Percentiles rank a stretch among this genome's conserved stretches.
These are phyloP conservation scores for Wickerhamiella sorbophila DNA, from an alignment of 805 yeast species.

Conservation along the genomic window DNA sequence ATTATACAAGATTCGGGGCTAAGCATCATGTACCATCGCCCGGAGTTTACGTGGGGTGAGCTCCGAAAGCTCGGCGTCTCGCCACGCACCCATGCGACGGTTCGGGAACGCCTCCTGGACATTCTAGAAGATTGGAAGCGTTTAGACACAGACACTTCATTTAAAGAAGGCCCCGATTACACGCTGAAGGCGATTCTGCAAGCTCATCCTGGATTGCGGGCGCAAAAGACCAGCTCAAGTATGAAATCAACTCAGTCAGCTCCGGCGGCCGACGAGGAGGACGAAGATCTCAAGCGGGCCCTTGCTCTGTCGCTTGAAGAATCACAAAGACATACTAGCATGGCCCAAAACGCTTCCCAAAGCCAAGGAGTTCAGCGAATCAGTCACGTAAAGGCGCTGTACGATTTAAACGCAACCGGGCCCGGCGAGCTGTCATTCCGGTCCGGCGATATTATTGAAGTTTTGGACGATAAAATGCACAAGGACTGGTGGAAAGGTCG, in stretches of 20 bases:
- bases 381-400: conserved; percentile 62
- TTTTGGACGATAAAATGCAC: conserved; percentile 63
- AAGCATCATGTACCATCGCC: conserved; percentile 40
- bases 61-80: conserved; percentile 40
- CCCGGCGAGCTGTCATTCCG: conserved; percentile 78
- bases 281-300: conserved; percentile 65
- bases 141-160: neutral
- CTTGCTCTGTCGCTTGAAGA: conserved; percentile 18
- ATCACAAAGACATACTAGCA: conserved; percentile 4
- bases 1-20: conserved; percentile 70
- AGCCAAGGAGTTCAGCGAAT: conserved; percentile 1
- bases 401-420: conserved; percentile 64
- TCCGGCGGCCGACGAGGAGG: conserved; percentile 37
- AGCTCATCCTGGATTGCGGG: neutral
- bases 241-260: neutral
- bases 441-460: conserved; percentile 77
- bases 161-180: neutral
- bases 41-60: conserved; percentile 31
- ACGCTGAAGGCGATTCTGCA: neutral
- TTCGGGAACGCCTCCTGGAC: conserved; percentile 52
- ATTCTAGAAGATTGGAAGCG: conserved; percentile 39
- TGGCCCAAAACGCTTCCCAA: neutral
- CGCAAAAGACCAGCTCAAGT: neutral
- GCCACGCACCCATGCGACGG: conserved; percentile 44
- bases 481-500: conserved; percentile 96